phyloP scores from a whole-genome alignment of 768 basidiomycete species.

The Sporobolomyces phaffii region DNA sequence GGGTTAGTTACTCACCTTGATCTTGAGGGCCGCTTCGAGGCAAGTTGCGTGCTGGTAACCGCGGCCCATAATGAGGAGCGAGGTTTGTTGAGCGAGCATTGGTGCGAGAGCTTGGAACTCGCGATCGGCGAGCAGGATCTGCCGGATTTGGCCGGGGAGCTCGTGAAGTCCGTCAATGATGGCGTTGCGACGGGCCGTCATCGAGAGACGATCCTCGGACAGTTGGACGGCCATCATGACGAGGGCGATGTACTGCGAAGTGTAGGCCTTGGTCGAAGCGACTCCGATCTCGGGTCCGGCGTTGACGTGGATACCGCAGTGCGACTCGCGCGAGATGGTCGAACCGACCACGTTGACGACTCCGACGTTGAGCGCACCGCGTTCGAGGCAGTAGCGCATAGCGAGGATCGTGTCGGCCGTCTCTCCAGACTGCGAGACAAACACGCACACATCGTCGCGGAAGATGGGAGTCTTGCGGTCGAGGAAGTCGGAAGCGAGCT shows the following conservation, averaged over 20 bases:
- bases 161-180: slow-evolving; percentile 89
- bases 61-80: slow-evolving; percentile 90
- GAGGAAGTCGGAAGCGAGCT: slow-evolving; percentile 95
- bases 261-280: slow-evolving; percentile 84
- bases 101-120: slow-evolving; percentile 72
- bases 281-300: slow-evolving; percentile 99
- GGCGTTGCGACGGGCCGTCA: slow-evolving; percentile 78
- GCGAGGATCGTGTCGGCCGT: slow-evolving; percentile 97
- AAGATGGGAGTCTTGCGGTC: slow-evolving; percentile 99
- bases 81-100: slow-evolving; percentile 53
- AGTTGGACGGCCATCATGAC: slow-evolving; percentile 98
- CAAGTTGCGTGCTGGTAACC: slow-evolving; percentile 99
- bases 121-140: slow-evolving; percentile 72
- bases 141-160: slow-evolving; percentile 83
- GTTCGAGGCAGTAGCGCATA: slow-evolving; percentile 89
- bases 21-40: slow-evolving; percentile 95
- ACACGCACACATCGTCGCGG: slow-evolving; percentile 94
- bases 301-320: slow-evolving; percentile 99
- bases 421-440: slow-evolving; percentile 95
- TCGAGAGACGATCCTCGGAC: slow-evolving; percentile 91
- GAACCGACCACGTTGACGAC: slow-evolving; percentile 99
- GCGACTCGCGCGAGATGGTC: slow-evolving; percentile 93
- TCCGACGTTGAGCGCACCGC: slow-evolving; percentile 92
- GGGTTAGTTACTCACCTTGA: slow-evolving; percentile 69
- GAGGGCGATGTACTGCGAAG: slow-evolving; percentile 96